Evolutionary conservation across 805 yeast species (phyloP), one percentile per base, ranked within the genome.

Genomic region (Kodamaea nitidulidarum): DNA sequence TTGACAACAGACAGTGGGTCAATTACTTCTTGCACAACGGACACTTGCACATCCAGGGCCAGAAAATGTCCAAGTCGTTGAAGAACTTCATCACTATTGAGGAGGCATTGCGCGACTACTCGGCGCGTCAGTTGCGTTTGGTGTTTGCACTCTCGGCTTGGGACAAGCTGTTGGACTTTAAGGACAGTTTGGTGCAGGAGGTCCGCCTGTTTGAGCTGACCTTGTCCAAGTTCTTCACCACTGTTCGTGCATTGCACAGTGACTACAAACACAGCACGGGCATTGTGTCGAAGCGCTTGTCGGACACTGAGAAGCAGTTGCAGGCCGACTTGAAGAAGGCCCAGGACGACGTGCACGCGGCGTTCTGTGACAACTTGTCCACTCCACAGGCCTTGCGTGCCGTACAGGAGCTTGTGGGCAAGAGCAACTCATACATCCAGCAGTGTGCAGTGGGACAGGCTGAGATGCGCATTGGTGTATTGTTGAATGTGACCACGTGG

Each of bases 41-140:
- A 29, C 99, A 93, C 64, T 74, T 93, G 54, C 98, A 93, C 60
- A 93, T 93, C 50, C 97, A 93, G 63, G 99, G 99, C 15, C 97
- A 88, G 65, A 93, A 93, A 58, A 93, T 93, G 99, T 84, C 95
- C 35, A 93, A 93, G 66, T 83, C 95, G 32, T 72, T 93, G 56
- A 93, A 93, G 63, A 93, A 93, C 65, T 93, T 93, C 60, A 91
- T 93, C 56, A 88, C 98, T 8, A 88, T 93, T 50, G 85, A 84
- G 47, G 95, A 91, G 57, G 97, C 98, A 1, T 72, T 93, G 46
- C 63, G 71, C 40, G 76, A 62, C 47, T 87, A 78, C 54, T 61
- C 84, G 2, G 63, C 93, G 1, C 78, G 97, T 51, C 97, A 93
- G 61, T 72, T 93, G 52, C 78, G 99, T 48, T 72, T 93, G 50